Base-by-base conservation (phyloP, 177 flowering plant species). In the Tripterygium wilfordii region DNA sequence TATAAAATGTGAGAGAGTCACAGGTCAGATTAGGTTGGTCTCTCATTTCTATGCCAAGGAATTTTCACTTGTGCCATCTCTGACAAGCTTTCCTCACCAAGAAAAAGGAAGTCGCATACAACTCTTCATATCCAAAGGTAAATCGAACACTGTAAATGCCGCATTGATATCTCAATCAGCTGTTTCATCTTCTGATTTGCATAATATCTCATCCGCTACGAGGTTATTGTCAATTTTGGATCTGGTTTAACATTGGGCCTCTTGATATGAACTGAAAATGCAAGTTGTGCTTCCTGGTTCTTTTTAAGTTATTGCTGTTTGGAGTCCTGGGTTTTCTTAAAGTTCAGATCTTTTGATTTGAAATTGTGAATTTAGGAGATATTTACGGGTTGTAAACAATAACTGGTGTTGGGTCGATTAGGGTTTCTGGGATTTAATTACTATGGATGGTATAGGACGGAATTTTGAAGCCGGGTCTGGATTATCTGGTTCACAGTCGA, bases 381-480 rank as follows among this genome's bases (percentile, higher is more conserved):
- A 3, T 6, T 4, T 42, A 0, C 20, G 24, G 42, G 13, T 18
- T 33, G 35, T 29, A 35, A 13, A 13, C 1, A 12, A 8, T 5
- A 13, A 24, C 0, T 36, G 8, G 16, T 29, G 9, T 44, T 48
- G 50, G 48, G 48, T 17, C 32, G 36, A 10, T 48, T 56, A 23
- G 49, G 42, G 55, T 38, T 44, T 65, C 41, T 28, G 37, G 41
- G 51, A 23, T 14, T 51, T 59, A 42, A 51, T 15, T 22, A 20
- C 38, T 23, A 80, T 76, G 81, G 74, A 51, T 56, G 60, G 58
- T 32, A 25, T 51, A 53, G 83, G 71, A 51, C 63, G 63, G 49
- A 54, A 64, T 33, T 64, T 70, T 53, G 71, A 63, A 41, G 64
- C 75, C 37, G 68, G 57, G 49, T 36, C 56, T 53, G 51, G 51